phyloP scores from a whole-genome alignment of 805 yeast genomes.

The Suhomyces canberraensis region DNA sequence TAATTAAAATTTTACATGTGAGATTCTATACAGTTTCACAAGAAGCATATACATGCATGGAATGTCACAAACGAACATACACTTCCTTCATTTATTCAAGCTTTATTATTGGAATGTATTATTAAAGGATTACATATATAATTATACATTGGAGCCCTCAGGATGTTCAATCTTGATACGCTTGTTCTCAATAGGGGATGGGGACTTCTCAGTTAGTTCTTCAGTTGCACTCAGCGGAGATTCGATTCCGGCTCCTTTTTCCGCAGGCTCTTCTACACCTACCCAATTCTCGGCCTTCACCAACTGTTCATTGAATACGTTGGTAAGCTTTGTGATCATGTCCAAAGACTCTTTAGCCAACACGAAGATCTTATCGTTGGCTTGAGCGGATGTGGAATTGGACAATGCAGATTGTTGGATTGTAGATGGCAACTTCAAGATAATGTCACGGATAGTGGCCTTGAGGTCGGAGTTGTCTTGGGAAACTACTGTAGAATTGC shows the following conservation, averaged over 20 bases:
- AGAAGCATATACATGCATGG: too few relatives aligned
- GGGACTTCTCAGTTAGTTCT: background rate
- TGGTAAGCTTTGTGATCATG: slow-evolving; percentile 78
- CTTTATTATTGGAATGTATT: too few relatives aligned
- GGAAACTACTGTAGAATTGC: slow-evolving; percentile 5
- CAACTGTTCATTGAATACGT: slow-evolving; percentile 80
- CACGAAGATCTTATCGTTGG: slow-evolving; percentile 66
- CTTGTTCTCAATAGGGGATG: slow-evolving; percentile 4
- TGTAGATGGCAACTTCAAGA: slow-evolving; percentile 67
- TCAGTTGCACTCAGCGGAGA: background rate
- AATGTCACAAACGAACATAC: too few relatives aligned
- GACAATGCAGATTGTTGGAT: slow-evolving; percentile 52
- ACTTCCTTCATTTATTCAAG: too few relatives aligned
- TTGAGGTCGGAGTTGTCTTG: slow-evolving; percentile 35
- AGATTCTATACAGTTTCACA: too few relatives aligned
- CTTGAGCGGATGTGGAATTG: slow-evolving; percentile 13
- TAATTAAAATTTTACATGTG: too few relatives aligned
- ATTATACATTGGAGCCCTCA: too few relatives aligned
- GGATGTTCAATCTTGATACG: slow-evolving; percentile 7
- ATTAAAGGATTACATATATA: too few relatives aligned
- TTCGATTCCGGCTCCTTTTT: background rate
- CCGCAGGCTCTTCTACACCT: slow-evolving; percentile 32
- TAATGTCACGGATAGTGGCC: slow-evolving; percentile 72
- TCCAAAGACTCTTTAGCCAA: slow-evolving; percentile 88
- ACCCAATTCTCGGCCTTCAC: slow-evolving; percentile 87